phyloP scores from a whole-genome alignment of 805 yeast species.

The Jamesozyma piceae region DNA sequence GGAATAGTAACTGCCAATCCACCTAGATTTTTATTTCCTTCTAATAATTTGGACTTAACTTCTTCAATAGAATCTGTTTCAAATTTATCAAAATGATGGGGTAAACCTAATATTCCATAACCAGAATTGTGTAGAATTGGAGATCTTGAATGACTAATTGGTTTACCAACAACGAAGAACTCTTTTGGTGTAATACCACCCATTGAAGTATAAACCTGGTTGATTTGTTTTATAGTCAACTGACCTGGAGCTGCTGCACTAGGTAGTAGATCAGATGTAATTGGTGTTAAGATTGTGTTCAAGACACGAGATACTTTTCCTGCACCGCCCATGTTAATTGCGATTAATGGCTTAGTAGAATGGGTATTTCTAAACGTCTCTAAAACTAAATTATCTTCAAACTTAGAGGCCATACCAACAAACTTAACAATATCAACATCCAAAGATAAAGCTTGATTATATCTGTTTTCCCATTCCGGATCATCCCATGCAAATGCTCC shows the following conservation, averaged over 20 bases:
- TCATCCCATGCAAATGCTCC: conserved; percentile 57
- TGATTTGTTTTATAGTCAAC: conserved; percentile 55
- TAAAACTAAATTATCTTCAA: conserved; percentile 59
- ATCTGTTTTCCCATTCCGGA: conserved; percentile 67
- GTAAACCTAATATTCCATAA: conserved; percentile 65
- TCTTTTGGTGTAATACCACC: conserved; percentile 54
- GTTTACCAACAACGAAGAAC: conserved; percentile 71
- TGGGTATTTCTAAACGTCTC: conserved; percentile 61
- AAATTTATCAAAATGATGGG: conserved; percentile 55
- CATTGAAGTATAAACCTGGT: conserved; percentile 43
- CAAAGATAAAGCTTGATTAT: conserved; percentile 52
- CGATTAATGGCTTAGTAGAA: conserved; percentile 54
- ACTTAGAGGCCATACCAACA: conserved; percentile 62
- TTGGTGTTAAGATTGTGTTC: conserved; percentile 72
- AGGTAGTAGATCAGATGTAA: conserved; percentile 63
- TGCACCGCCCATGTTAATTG: conserved; percentile 66
- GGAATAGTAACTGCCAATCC: conserved; percentile 97
- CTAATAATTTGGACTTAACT: conserved; percentile 45
- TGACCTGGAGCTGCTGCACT: conserved; percentile 75
- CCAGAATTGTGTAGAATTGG: conserved; percentile 81
- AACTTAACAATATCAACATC: conserved; percentile 72
- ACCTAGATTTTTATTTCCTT: conserved; percentile 49
- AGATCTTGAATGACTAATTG: conserved; percentile 79
- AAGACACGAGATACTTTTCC: conserved; percentile 77
- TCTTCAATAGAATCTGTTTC: conserved; percentile 57